These are phyloP conservation scores for Sarocladium strictum DNA, from an alignment of 2,329 filamentous ascomycete genomes.

Conservation along the genomic window DNA sequence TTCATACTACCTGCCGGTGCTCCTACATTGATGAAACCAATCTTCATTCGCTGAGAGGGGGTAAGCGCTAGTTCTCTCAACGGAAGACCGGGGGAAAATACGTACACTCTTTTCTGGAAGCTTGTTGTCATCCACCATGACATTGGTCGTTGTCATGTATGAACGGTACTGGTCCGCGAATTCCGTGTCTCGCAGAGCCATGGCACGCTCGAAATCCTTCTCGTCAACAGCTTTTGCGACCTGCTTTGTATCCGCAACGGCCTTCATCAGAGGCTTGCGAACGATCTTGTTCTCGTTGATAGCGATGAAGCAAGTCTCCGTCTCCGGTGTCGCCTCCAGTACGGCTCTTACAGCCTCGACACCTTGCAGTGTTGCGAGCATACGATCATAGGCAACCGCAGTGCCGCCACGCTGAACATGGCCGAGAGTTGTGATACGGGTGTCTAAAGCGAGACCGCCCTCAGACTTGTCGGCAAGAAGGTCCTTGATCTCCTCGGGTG, in stretches of 20 bases:
- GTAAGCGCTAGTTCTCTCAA: slow-evolving; percentile 28
- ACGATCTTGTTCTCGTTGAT: slow-evolving; percentile 98
- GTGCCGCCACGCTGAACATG: slow-evolving; percentile 96
- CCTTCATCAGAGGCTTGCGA: slow-evolving; percentile 80
- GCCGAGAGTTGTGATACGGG: slow-evolving; percentile 87
- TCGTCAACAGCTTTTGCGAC: slow-evolving; percentile 75
- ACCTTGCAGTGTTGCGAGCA: slow-evolving; percentile 87
- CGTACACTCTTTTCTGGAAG: slow-evolving; percentile 66
- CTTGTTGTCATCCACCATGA: slow-evolving; percentile 61
- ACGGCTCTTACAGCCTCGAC: slow-evolving; percentile 92
- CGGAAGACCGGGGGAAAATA: slow-evolving; percentile 11
- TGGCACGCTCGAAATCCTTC: slow-evolving; percentile 82
- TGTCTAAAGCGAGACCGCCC: slow-evolving; percentile 72
- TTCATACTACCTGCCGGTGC: slow-evolving; percentile 98
- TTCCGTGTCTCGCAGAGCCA: slow-evolving; percentile 84
- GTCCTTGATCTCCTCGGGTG: slow-evolving; percentile 74
- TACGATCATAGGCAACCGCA: slow-evolving; percentile 89
- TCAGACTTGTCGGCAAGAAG: slow-evolving; percentile 69
- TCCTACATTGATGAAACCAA: slow-evolving; percentile 95
- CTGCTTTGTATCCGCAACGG: slow-evolving; percentile 78
- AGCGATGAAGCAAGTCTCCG: slow-evolving; percentile 89
- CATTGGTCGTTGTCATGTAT: slow-evolving; percentile 85
- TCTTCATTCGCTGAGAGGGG: slow-evolving; percentile 65
- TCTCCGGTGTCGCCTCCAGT: slow-evolving; percentile 80
- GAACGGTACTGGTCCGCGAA: slow-evolving; percentile 89